Percentiles rank a stretch among this genome's conserved stretches.
These are phyloP conservation scores for Fusarium buharicum DNA, from an alignment of 2,329 filamentous ascomycete species.

Conservation along the genomic window DNA sequence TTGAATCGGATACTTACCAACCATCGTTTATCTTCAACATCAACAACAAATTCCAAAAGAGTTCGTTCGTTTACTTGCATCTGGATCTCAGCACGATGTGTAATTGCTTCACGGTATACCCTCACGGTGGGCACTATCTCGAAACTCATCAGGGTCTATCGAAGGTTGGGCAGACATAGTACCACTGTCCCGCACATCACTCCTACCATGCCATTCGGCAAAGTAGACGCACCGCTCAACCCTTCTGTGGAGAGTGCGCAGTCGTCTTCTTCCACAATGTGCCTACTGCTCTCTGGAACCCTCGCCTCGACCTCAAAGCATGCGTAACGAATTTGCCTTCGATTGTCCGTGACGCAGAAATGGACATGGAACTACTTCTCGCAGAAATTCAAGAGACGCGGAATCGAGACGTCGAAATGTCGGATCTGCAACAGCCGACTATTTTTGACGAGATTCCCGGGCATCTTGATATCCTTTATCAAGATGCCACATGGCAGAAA, in stretches of 20 bases:
- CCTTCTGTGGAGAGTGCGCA: constrained; percentile 50
- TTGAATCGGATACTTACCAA: neutral
- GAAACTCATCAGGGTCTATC: constrained; percentile 33
- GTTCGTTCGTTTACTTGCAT: neutral
- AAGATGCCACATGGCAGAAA: constrained; percentile 40
- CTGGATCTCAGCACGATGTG: constrained; percentile 38
- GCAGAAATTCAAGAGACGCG: constrained; percentile 3
- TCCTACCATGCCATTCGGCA: constrained; percentile 45
- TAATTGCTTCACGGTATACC: constrained; percentile 37
- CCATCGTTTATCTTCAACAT: constrained; percentile 1
- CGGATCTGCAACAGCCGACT: neutral
- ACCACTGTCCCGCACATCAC: constrained; percentile 47
- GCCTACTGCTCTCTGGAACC: constrained; percentile 37
- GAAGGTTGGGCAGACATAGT: constrained; percentile 42
- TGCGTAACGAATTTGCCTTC: constrained; percentile 6
- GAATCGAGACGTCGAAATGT: neutral
- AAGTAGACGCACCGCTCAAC: constrained; percentile 33
- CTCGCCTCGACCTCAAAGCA: constrained; percentile 26
- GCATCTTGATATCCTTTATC: constrained; percentile 35
- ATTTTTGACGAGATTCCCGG: neutral
- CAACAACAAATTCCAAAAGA: neutral
- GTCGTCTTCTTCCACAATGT: constrained; percentile 42
- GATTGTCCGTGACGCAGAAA: neutral
- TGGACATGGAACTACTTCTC: constrained; percentile 10
- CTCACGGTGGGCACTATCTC: constrained; percentile 6